A percentile compares a stretch with the other conserved stretches of the same genome.
Conservation (phyloP, 2,329 filamentous ascomycete genomes). For the Fusarium tanahbumbuense region DNA sequence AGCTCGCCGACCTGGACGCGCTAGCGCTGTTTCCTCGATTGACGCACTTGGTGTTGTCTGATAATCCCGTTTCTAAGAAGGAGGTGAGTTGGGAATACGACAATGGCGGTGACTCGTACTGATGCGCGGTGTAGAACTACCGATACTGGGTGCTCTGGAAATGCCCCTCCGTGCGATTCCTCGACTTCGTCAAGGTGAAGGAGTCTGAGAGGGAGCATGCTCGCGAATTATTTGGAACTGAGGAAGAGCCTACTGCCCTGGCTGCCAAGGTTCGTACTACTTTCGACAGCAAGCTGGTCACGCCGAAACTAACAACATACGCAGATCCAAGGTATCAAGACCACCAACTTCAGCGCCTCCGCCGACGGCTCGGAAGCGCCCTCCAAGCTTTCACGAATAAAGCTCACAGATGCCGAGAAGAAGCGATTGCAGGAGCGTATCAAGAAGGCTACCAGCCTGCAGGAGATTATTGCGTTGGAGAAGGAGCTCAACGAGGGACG, state of each 20-base stretch:
- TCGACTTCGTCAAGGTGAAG: slow-evolving; percentile 94
- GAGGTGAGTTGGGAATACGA: slow-evolving; percentile 73
- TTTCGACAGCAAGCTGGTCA: not conserved
- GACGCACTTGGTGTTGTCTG: slow-evolving; percentile 82
- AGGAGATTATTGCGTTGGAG: slow-evolving; percentile 90
- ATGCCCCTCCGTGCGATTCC: slow-evolving; percentile 84
- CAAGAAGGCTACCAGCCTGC: slow-evolving; percentile 85
- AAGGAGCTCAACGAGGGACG: slow-evolving; percentile 91
- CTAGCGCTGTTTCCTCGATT: slow-evolving; percentile 75
- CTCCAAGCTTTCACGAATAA: slow-evolving; percentile 79
- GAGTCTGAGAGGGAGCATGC: slow-evolving; percentile 83
- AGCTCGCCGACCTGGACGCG: slow-evolving; percentile 90
- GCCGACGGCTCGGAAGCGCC: slow-evolving; percentile 58
- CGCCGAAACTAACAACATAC: slow-evolving; percentile 16
- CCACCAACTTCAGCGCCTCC: slow-evolving; percentile 73
- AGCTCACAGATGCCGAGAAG: slow-evolving; percentile 89
- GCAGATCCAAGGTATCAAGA: slow-evolving; percentile 86
- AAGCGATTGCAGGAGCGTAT: slow-evolving; percentile 88
- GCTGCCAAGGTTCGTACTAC: slow-evolving; percentile 70
- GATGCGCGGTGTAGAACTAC: slow-evolving; percentile 74
- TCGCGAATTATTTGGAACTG: slow-evolving; percentile 83
- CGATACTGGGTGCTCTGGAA: slow-evolving; percentile 92
- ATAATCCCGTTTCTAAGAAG: slow-evolving; percentile 92
- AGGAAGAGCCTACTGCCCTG: slow-evolving; percentile 80
- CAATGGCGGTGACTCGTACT: not conserved